These are phyloP conservation scores for Diaporthe humulicola DNA, from an alignment of 2,329 filamentous ascomycete species.

Conservation along the genomic window DNA sequence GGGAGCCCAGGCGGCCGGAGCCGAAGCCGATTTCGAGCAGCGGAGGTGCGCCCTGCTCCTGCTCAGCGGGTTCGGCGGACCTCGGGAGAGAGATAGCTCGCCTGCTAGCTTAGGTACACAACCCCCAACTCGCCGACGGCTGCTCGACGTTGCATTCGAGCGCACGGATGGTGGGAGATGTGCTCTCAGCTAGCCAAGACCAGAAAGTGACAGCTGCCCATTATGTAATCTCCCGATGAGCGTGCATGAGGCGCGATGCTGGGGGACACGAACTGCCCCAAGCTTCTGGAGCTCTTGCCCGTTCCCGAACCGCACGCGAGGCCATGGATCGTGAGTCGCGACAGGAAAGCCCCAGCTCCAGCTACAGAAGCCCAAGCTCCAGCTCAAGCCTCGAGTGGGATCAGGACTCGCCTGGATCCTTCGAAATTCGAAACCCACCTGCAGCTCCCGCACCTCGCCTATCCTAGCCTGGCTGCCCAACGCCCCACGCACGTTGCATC, in stretches of 20 bases:
- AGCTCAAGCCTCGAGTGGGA: neutral
- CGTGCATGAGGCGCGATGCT: neutral
- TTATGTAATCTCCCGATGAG: constrained; percentile 28
- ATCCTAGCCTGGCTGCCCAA: constrained; percentile 39
- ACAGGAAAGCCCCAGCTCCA: neutral
- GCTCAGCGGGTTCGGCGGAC: constrained; percentile 1
- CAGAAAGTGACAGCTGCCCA: neutral
- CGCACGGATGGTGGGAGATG: constrained; percentile 9
- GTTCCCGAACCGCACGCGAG: constrained; percentile 10
- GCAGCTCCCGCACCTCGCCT: constrained; percentile 31
- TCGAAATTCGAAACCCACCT: constrained; percentile 35
- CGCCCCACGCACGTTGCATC: constrained; percentile 35
- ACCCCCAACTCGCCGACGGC: neutral
- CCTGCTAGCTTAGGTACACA: neutral
- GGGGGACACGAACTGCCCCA: neutral
- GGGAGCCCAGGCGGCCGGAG: constrained; percentile 27
- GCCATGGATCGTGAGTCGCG: constrained; percentile 25
- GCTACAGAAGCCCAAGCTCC: neutral
- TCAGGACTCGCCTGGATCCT: constrained; percentile 22
- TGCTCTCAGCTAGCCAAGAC: neutral
- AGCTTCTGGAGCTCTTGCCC: constrained; percentile 20
- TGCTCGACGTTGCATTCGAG: constrained; percentile 6
- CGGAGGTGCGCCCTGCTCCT: constrained; percentile 25
- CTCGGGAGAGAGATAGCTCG: constrained; percentile 8
- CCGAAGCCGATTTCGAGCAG: constrained; percentile 21